Base-by-base conservation (phyloP, 768 basidiomycete species). In the Termitomyces sp. region DNA sequence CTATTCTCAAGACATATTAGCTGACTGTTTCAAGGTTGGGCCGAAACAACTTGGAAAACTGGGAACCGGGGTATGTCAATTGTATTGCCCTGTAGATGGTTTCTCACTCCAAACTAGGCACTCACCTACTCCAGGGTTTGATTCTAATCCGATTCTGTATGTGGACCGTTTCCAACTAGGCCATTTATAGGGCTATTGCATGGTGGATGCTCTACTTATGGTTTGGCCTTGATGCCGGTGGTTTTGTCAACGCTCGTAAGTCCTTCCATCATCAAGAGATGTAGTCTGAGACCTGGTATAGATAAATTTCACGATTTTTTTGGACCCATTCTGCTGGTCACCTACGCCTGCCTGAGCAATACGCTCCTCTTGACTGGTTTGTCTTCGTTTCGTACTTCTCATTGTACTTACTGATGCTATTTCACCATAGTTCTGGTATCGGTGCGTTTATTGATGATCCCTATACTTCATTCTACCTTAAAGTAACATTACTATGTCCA, bases 171-270 rank as follows among this genome's bases (percentile, higher is more conserved):
- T 29, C 37, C 37, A 12, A 54, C 43, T 1, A 37, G 3, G 37
- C 21, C 17, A 38, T 21, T 52, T 19, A 44, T 37, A 71, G 71
- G 7, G 62, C 63, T n/a, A 92, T 95, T 53, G 85, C 88, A 0
- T 97, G 93, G 94, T 96, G 93, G 92, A 91, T 97, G 86, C 79
- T 95, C 23, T 91, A 95, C 66, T 70, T 95, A 10, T 92, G 84
- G 83, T 98, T 98, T 66, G 96, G 96, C n/a, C 80, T 98, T 6
- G 96, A 98, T 71, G 92, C 94, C 0, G 84, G 79, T 46, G 95
- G 95, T 4, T 97, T 98, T 65, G 83, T 91, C 61, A 78, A 77
- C 65, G 84, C 95, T 23, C 80, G 93, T 92, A 57, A 65, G 89
- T 81, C 21, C 23, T 53, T 19, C 32, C 29, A 3, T 4, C 17